A percentile compares a stretch with the other conserved stretches of the same genome.
phyloP scores from a whole-genome alignment of 495 filamentous ascomycete genomes.

The Hypoxylon lenormandii region DNA sequence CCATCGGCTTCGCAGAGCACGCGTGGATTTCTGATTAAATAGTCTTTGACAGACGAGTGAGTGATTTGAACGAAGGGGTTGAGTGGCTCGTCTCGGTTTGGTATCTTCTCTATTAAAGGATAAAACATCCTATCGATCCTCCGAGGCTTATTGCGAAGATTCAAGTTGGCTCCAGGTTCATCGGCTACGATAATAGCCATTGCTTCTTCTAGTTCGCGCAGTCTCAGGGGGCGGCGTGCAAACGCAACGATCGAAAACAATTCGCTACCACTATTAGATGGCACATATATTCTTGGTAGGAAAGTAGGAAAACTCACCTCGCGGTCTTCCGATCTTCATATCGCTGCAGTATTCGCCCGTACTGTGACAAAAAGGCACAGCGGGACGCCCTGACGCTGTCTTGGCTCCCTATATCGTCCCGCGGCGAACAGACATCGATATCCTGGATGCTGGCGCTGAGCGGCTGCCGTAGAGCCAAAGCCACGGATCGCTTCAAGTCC shows the following conservation, averaged over 20 bases:
- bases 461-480: too few relatives aligned
- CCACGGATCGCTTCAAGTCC: too few relatives aligned
- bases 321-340: background rate
- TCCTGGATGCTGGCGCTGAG: too few relatives aligned
- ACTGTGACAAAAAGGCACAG: too few relatives aligned
- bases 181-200: slow-evolving; percentile 2
- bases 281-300: background rate
- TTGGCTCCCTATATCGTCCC: too few relatives aligned
- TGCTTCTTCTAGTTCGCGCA: slow-evolving; percentile 2
- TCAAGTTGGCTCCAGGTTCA: background rate
- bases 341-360: background rate
- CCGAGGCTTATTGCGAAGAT: background rate
- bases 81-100: background rate
- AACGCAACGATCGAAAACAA: slow-evolving; percentile 10
- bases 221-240: background rate
- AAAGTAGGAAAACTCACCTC: background rate
- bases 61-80: slow-evolving; percentile 3
- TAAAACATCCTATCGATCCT: slow-evolving; percentile 2
- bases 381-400: too few relatives aligned
- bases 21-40: slow-evolving; percentile 1
- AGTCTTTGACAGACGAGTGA: slow-evolving; percentile 10
- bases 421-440: too few relatives aligned
- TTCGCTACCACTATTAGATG: slow-evolving; percentile 1
- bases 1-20: background rate
- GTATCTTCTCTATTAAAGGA: slow-evolving; percentile 1